Evolutionary conservation across 108 stramenopile species (phyloP).

Genomic region (Skeletonema costatum): DNA sequence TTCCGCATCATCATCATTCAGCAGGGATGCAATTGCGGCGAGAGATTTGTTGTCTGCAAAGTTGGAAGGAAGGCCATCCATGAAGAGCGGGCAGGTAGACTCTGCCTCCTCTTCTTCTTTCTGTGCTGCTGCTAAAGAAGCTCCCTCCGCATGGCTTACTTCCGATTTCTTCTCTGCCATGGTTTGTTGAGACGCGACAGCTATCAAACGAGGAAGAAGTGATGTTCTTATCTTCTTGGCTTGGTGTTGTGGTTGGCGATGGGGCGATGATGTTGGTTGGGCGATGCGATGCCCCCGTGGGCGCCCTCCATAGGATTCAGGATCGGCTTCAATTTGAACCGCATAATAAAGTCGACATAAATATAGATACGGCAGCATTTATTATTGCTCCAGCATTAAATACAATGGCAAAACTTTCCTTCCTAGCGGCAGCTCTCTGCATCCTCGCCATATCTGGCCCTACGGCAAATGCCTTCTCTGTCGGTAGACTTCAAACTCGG

Average conservation of each 20-base stretch:
- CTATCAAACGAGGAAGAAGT: background rate
- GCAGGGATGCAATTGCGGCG: conserved; percentile 71
- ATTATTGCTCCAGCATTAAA: background rate
- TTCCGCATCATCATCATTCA: conserved; percentile 57
- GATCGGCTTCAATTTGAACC: too few relatives aligned
- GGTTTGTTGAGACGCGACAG: background rate
- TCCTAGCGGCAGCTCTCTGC: conserved; percentile 17
- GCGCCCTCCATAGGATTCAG: too few relatives aligned
- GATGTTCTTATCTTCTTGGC: too few relatives aligned
- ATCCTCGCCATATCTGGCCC: conserved; percentile 4
- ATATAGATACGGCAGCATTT: too few relatives aligned
- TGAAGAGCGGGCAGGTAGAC: conserved; percentile 66
- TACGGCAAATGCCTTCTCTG: background rate
- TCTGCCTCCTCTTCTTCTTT: background rate
- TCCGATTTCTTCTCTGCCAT: background rate
- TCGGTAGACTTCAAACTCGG: conserved; percentile 10
- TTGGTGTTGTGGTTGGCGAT: too few relatives aligned
- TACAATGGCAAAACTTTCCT: conserved; percentile 17
- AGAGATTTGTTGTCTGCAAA: conserved; percentile 65
- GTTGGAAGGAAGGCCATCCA: conserved; percentile 65
- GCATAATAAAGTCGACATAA: too few relatives aligned
- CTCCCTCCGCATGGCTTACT: background rate
- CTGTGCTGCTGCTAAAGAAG: background rate
- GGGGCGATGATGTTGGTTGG: too few relatives aligned
- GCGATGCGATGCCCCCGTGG: too few relatives aligned